phyloP scores from a whole-genome alignment of 2,329 filamentous ascomycete genomes.

The Graphilbum ipis-grandicollis region DNA sequence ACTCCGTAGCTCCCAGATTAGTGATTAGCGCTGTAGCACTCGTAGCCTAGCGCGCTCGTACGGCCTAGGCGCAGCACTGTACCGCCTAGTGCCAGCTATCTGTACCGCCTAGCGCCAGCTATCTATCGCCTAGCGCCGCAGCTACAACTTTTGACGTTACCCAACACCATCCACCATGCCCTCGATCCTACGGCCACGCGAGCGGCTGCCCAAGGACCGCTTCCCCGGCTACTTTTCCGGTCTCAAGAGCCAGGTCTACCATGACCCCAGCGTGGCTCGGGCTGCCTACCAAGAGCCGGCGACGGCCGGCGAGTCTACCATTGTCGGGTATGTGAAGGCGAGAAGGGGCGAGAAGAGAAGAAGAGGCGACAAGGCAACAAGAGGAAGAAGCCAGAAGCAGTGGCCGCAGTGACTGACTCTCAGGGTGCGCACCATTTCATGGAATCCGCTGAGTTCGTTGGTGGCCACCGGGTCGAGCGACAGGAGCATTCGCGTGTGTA shows the following conservation, averaged over 20 bases:
- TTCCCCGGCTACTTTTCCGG: conserved; percentile 50
- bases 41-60: no score
- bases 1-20: no score
- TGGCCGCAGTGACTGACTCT: not conserved
- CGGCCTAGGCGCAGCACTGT: no score
- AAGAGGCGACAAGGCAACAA: no score
- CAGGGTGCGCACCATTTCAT: conserved; percentile 65
- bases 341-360: no score
- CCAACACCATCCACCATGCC: conserved; percentile 4
- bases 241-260: conserved; percentile 56
- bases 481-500: conserved; percentile 56
- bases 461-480: conserved; percentile 67
- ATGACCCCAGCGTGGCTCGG: conserved; percentile 32
- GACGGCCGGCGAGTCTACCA: not conserved
- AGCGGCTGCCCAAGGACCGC: conserved; percentile 48
- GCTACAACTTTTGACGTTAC: no score
- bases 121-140: no score
- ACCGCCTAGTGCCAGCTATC: no score
- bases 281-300: conserved; percentile 6
- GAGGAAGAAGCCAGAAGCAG: no score
- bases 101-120: no score
- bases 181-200: conserved; percentile 24
- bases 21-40: no score
- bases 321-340: no score
- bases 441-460: conserved; percentile 72